phyloP scores from a whole-genome alignment of 2,329 filamentous ascomycete species.

The Ophiostoma triangulosporum region DNA sequence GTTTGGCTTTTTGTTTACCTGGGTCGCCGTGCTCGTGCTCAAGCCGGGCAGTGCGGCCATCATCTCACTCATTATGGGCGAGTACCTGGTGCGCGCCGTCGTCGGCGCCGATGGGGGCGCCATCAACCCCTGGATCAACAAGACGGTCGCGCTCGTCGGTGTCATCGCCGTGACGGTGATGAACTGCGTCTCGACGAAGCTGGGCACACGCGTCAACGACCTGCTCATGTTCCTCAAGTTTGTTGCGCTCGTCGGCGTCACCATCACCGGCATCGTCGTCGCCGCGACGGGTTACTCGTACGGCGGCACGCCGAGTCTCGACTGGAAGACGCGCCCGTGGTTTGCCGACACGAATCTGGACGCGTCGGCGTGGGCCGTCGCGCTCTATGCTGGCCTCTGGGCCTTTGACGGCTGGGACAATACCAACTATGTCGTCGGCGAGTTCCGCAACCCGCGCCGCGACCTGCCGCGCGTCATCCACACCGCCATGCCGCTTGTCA shows the following conservation, averaged over 20 bases:
- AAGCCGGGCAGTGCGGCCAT: constrained; percentile 92
- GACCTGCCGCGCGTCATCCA: constrained; percentile 93
- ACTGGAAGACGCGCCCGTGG: constrained; percentile 83
- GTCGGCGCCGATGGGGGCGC: constrained; percentile 69
- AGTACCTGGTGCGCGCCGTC: constrained; percentile 82
- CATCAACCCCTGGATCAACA: constrained; percentile 79
- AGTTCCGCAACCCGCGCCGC: constrained; percentile 81
- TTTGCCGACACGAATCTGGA: constrained; percentile 74
- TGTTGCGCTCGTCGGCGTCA: constrained; percentile 72
- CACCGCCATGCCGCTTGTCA: constrained; percentile 89
- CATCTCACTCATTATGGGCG: constrained; percentile 93
- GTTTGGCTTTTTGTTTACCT: constrained; percentile 86
- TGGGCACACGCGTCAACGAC: constrained; percentile 80
- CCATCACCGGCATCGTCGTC: constrained; percentile 77
- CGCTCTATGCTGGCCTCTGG: constrained; percentile 90
- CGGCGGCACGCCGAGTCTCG: constrained; percentile 56
- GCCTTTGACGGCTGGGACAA: constrained; percentile 99
- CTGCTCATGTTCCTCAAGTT: constrained; percentile 97
- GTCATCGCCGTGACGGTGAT: constrained; percentile 65
- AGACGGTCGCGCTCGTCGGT: constrained; percentile 67
- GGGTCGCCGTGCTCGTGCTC: constrained; percentile 86
- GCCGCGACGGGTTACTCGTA: constrained; percentile 73
- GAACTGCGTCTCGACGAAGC: constrained; percentile 81
- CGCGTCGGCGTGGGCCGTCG: constrained; percentile 80
- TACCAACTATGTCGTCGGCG: constrained; percentile 93